These are phyloP conservation scores for Tylopilus plumbeoviolaceoides DNA, from an alignment of 768 basidiomycete species.

Conservation along the genomic window DNA sequence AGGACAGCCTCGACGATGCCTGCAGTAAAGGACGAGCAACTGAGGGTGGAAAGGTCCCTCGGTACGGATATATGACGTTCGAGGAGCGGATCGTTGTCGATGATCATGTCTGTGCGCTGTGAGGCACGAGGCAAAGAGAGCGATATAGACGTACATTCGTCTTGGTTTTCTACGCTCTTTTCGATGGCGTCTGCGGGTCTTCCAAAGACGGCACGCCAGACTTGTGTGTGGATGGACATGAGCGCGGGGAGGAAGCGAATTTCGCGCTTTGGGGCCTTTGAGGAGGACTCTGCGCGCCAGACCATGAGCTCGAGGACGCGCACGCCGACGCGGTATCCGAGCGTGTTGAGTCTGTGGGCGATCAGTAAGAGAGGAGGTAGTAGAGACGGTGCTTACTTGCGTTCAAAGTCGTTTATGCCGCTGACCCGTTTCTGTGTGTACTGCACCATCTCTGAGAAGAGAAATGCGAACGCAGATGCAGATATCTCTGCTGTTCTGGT, in stretches of 20 bases:
- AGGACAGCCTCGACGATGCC: constrained; percentile 96
- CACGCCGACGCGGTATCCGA: constrained; percentile 89
- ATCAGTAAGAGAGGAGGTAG: background rate
- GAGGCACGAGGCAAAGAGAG: background rate
- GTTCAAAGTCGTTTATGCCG: constrained; percentile 93
- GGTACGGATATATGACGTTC: constrained; percentile 93
- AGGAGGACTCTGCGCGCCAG: constrained; percentile 72
- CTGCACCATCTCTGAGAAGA: constrained; percentile 91
- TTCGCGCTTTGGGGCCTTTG: constrained; percentile 91
- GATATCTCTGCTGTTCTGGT: constrained; percentile 81
- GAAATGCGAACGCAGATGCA: constrained; percentile 77
- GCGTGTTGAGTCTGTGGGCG: constrained; percentile 68
- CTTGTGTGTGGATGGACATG: constrained; percentile 91
- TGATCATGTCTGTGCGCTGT: constrained; percentile 79
- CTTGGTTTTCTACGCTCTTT: constrained; percentile 92
- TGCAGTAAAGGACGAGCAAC: constrained; percentile 96
- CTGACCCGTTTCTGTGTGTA: constrained; percentile 95
- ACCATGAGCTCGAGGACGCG: constrained; percentile 84
- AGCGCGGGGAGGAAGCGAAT: constrained; percentile 86
- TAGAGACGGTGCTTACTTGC: constrained; percentile 45
- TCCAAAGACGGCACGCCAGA: constrained; percentile 93
- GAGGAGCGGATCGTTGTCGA: constrained; percentile 91
- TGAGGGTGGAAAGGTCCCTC: constrained; percentile 88
- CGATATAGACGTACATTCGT: constrained; percentile 68
- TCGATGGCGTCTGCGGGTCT: constrained; percentile 93